These are phyloP conservation scores for Crassisporium funariophilum DNA, from an alignment of 768 basidiomycete species.

Conservation along the genomic window DNA sequence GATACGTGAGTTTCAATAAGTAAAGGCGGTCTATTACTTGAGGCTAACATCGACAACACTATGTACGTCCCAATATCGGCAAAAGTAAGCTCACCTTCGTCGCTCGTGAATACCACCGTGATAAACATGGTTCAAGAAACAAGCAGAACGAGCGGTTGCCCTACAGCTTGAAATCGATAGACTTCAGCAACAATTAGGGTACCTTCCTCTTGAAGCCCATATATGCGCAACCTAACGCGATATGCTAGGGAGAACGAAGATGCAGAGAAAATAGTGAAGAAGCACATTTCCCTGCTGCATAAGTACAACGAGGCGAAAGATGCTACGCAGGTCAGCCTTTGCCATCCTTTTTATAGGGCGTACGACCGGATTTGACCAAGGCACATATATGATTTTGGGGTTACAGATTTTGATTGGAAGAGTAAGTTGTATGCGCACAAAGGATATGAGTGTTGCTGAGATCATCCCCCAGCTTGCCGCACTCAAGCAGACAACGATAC, in stretches of 20 bases:
- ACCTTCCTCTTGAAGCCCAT: conserved; percentile 5
- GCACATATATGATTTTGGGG: not conserved
- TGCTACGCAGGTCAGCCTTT: conserved; percentile 63
- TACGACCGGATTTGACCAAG: not conserved
- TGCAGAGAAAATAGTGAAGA: conserved; percentile 60
- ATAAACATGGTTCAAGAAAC: conserved; percentile 44
- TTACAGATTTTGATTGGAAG: conserved; percentile 76
- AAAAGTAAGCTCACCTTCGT: not conserved
- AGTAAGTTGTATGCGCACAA: too few relatives aligned
- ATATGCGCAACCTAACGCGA: conserved; percentile 11
- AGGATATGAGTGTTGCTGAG: too few relatives aligned
- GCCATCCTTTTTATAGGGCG: conserved; percentile 3
- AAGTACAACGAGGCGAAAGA: conserved; percentile 83
- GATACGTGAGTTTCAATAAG: too few relatives aligned
- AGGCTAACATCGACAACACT: not conserved
- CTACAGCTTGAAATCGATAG: conserved; percentile 51
- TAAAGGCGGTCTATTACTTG: not conserved
- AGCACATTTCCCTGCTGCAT: conserved; percentile 73
- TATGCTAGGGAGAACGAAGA: conserved; percentile 45
- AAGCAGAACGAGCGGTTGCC: conserved; percentile 47
- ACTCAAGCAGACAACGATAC: conserved; percentile 67
- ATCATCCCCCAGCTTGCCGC: conserved; percentile 85
- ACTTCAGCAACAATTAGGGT: conserved; percentile 53
- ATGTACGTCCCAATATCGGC: conserved; percentile 1
- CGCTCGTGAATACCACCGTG: not conserved